phyloP scores from a whole-genome alignment of 2,329 filamentous ascomycete genomes.

The Didymella lethalis region DNA sequence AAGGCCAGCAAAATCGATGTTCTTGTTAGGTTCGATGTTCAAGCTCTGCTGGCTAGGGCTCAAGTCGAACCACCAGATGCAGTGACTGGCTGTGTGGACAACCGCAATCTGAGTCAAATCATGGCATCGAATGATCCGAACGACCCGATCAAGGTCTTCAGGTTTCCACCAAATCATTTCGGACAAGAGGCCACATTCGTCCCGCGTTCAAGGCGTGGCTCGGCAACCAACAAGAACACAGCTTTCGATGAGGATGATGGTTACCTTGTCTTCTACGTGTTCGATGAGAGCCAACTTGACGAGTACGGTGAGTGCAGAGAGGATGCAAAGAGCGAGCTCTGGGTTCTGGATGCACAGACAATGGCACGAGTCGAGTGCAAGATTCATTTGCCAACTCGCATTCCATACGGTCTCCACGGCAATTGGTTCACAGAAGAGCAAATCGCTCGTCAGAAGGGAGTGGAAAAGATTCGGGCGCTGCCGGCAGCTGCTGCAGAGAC shows the following conservation, averaged over 20 bases:
- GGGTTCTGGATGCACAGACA: slow-evolving; percentile 70
- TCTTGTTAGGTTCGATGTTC: slow-evolving; percentile 68
- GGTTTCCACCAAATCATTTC: slow-evolving; percentile 66
- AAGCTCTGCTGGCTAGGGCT: slow-evolving; percentile 62
- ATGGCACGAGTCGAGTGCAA: slow-evolving; percentile 69
- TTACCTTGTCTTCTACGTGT: slow-evolving; percentile 72
- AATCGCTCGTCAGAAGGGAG: slow-evolving; percentile 41
- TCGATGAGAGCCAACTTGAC: slow-evolving; percentile 72
- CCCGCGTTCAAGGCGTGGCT: slow-evolving; percentile 42
- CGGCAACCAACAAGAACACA: slow-evolving; percentile 5
- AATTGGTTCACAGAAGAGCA: slow-evolving; percentile 50
- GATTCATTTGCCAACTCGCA: slow-evolving; percentile 68
- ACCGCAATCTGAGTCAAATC: slow-evolving; percentile 62
- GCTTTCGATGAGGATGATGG: slow-evolving; percentile 67
- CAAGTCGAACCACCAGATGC: slow-evolving; percentile 55
- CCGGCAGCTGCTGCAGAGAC: slow-evolving; percentile 20
- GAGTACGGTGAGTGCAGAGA: slow-evolving; percentile 55
- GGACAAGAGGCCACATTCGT: slow-evolving; percentile 75
- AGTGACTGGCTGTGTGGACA: slow-evolving; percentile 70
- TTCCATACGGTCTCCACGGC: slow-evolving; percentile 71
- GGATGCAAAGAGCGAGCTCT: slow-evolving; percentile 65
- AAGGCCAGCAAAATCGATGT: slow-evolving; percentile 72
- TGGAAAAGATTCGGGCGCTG: slow-evolving; percentile 34
- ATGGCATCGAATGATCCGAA: slow-evolving; percentile 50
- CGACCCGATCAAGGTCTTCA: slow-evolving; percentile 69